These are phyloP conservation scores for Terana coerulea DNA, from an alignment of 768 basidiomycete species.

Conservation along the genomic window DNA sequence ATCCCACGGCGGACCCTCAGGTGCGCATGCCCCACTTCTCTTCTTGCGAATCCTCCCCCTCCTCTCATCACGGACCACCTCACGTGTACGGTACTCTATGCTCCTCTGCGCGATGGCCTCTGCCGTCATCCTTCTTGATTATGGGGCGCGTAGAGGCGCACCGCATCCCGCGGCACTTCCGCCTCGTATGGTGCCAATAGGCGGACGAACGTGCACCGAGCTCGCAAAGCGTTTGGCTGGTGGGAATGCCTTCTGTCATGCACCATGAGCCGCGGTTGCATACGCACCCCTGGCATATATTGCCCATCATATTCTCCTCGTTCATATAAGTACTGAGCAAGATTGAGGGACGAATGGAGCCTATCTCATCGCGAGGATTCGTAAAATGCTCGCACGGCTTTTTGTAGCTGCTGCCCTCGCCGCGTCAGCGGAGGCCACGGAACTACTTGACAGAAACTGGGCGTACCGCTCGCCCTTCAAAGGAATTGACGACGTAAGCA, in stretches of 20 bases:
- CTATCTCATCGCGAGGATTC: not conserved
- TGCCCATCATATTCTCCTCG: not conserved
- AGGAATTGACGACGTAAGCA: slow-evolving; percentile 10
- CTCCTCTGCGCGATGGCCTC: not conserved
- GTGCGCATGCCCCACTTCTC: not conserved
- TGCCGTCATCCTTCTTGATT: not conserved
- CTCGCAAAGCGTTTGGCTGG: not conserved
- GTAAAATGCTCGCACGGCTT: not conserved
- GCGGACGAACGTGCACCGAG: not conserved
- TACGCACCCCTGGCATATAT: not conserved
- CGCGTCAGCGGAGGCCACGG: slow-evolving; percentile 8
- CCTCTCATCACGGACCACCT: not conserved
- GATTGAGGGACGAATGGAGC: not conserved
- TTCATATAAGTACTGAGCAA: not conserved
- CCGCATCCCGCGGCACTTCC: not conserved
- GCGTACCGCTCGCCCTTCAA: slow-evolving; percentile 15
- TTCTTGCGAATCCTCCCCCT: not conserved
- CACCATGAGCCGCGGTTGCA: not conserved
- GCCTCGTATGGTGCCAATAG: not conserved
- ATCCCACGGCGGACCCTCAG: not conserved
- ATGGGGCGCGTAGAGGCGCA: not conserved
- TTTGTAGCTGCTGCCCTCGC: not conserved
- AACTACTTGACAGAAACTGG: slow-evolving; percentile 13
- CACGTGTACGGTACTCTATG: not conserved
- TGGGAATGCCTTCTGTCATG: not conserved